Percentiles rank a stretch among this genome's conserved stretches.
These are phyloP conservation scores for Bremia lactucae DNA, from an alignment of 352 stramenopile genomes.

Conservation along the genomic window DNA sequence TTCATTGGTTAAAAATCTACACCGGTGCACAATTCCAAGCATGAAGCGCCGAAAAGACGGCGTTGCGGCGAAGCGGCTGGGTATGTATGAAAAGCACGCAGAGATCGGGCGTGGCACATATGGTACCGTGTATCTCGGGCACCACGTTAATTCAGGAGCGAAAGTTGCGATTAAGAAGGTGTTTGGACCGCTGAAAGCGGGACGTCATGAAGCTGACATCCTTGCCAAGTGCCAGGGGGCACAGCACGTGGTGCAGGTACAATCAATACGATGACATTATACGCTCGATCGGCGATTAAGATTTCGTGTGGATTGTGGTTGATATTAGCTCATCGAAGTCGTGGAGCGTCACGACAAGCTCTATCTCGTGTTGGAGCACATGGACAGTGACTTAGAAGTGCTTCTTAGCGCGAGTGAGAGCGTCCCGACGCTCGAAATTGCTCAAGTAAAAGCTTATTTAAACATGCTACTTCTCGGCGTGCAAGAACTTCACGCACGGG, in stretches of 20 bases:
- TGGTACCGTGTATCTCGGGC: conserved; percentile 59
- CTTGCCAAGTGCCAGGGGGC: conserved; percentile 36
- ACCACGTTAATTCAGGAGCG: conserved; percentile 22
- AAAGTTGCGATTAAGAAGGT: conserved; percentile 77
- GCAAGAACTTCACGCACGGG: conserved; percentile 36
- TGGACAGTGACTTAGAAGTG: conserved; percentile 69
- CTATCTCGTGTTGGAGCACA: conserved; percentile 66
- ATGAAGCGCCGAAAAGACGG: conserved; percentile 28
- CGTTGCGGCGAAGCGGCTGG: conserved; percentile 35
- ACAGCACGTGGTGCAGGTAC: conserved; percentile 49
- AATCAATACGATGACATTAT: neutral
- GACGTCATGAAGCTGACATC: conserved; percentile 38
- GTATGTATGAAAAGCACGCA: conserved; percentile 52
- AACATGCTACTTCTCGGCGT: conserved; percentile 57
- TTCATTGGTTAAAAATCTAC: too few species aligned
- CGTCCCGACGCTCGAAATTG: conserved; percentile 26
- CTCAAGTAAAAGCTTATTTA: conserved; percentile 60
- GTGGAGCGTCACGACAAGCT: conserved; percentile 53
- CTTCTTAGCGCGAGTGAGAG: conserved; percentile 31
- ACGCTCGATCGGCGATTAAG: neutral
- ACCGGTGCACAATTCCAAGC: too few species aligned
- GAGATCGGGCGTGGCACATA: conserved; percentile 80
- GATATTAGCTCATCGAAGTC: conserved; percentile 38
- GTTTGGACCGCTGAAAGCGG: conserved; percentile 23
- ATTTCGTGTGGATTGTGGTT: neutral